Conservation (phyloP, 805 yeast species). For the Zygosaccharomyces gambellarensis region DNA sequence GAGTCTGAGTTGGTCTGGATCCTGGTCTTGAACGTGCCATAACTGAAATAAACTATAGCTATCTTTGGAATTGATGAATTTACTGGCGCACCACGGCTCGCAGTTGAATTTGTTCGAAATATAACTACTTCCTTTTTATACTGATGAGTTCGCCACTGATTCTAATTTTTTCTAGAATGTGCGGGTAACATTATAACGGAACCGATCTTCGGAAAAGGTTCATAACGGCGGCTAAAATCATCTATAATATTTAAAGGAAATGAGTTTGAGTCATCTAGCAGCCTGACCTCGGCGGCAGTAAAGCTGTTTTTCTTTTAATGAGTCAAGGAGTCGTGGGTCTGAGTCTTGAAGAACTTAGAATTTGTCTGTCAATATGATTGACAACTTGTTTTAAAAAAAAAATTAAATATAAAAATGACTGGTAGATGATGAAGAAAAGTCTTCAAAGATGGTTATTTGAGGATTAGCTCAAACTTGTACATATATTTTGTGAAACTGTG, state of each 20-base stretch:
- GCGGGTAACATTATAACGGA: neutral
- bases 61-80: neutral
- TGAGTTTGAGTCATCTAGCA: neutral
- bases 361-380: too few relatives aligned
- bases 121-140: neutral
- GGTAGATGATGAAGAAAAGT: too few relatives aligned
- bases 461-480: neutral
- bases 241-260: neutral
- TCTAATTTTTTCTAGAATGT: neutral
- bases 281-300: neutral
- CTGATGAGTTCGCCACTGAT: neutral
- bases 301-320: too few relatives aligned
- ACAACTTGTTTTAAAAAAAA: too few relatives aligned
- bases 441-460: too few relatives aligned
- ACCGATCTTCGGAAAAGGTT: constrained; percentile 4
- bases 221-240: neutral
- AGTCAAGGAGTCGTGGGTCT: too few relatives aligned
- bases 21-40: constrained; percentile 43
- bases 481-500: too few relatives aligned
- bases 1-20: constrained; percentile 43
- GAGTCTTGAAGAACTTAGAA: too few relatives aligned
- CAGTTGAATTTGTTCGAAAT: too few relatives aligned
- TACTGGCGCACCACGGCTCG: neutral
- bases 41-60: constrained; percentile 5
- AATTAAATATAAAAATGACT: too few relatives aligned